Base-by-base conservation (phyloP, 2,329 filamentous ascomycete genomes). In the Zopfia rhizophila region DNA sequence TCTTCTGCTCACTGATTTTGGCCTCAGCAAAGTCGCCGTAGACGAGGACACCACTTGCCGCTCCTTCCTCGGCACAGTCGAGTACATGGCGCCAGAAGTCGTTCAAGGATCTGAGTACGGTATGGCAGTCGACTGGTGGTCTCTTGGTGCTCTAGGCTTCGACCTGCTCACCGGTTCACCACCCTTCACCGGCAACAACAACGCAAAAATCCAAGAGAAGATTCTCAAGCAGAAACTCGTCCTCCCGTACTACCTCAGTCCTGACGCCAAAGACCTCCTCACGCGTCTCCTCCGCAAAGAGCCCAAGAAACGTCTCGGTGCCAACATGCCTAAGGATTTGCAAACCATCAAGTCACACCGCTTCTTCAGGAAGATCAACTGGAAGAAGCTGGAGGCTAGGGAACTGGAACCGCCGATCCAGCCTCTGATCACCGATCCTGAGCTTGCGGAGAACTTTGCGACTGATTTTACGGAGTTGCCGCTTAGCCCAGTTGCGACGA, bases 31-130 rank as follows among this genome's bases (percentile, higher is more conserved):
- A 74, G 94, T 97, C 22, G 87, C 92, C 1, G 82, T 94, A 12
- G 87, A 91, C 46, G 85, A 83, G 42, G 81, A 83, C 43, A 81
- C 81, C 55, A 80, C 79, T 22, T 97, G 93, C 79, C 90, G 91
- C 73, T 96, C 91, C 29, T 88, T 97, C 56, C 84, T 97, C 7
- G 94, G 94, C 38, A 99, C 94, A 0, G 88, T 97, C 47, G 94
- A 97, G 70, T 99, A 99, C 81, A 99, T 99, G 94, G 95, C 94
- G 0, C 94, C 94, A 1, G 94, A 99, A 74, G 89, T 99, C 38
- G 85, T 99, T 50, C 83, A 87, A 52, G 92, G 91, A 51, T 86
- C 89, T 56, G 87, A 90, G 56, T 99, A 99, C 70, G 92, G 93
- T 65, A 93, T 92, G 72, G 87, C 91, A 1, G 95, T 97, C 13